Evolutionary conservation across 2,329 filamentous ascomycete genomes (phyloP).

Genomic region (Ophidiomyces ophidiicola): DNA sequence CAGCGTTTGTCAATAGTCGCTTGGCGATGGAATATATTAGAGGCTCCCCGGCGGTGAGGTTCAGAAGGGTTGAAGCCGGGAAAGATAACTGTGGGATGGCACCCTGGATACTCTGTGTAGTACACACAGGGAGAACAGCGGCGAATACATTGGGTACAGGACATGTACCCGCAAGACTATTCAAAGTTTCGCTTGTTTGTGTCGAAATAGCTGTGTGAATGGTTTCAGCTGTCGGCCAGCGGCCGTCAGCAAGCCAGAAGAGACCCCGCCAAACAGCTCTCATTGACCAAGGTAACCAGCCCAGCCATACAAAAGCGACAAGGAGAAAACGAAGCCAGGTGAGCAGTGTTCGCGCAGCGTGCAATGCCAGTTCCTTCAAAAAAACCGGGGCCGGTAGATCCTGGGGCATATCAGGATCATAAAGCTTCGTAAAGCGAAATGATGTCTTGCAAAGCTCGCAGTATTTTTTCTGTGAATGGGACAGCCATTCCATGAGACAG

Average conservation of each 20-base stretch:
- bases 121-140: constrained; percentile 18
- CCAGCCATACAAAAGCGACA: constrained; percentile 77
- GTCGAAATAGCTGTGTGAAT: constrained; percentile 15
- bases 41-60: constrained; percentile 34
- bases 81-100: constrained; percentile 24
- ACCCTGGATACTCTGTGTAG: constrained; percentile 17
- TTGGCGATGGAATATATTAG: constrained; percentile 37
- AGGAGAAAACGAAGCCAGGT: constrained; percentile 68
- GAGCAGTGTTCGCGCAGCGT: constrained; percentile 57
- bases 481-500: constrained; percentile 97
- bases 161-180: constrained; percentile 20
- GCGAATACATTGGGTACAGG: constrained; percentile 17
- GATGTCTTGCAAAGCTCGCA: constrained; percentile 98
- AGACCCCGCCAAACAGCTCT: constrained; percentile 83
- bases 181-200: constrained; percentile 16
- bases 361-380: constrained; percentile 60
- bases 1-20: constrained; percentile 28
- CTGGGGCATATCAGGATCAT: constrained; percentile 84
- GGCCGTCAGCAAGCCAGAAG: constrained; percentile 84
- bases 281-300: constrained; percentile 80
- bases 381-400: constrained; percentile 72
- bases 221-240: constrained; percentile 40
- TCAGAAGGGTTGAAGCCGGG: constrained; percentile 31
- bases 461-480: constrained; percentile 97
- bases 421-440: constrained; percentile 96